Percentiles rank a stretch among this genome's conserved stretches.
phyloP scores from a whole-genome alignment of 352 stramenopile genomes.

The Phytophthora macrochlamydospora region DNA sequence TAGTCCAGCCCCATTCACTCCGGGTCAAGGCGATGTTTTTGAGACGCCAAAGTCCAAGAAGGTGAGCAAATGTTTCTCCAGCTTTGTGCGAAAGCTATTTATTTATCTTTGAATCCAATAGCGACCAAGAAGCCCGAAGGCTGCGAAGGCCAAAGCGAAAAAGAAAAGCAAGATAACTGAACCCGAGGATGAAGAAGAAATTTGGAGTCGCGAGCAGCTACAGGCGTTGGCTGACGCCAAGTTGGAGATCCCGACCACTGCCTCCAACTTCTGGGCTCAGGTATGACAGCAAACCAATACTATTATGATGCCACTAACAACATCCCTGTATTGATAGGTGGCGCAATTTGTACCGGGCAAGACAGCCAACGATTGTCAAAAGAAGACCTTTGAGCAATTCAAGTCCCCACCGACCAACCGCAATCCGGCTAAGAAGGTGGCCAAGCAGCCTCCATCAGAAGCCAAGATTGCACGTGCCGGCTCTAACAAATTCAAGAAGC shows the following conservation, averaged over 20 bases:
- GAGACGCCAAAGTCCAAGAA: constrained; percentile 25
- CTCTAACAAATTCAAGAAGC: constrained; percentile 84
- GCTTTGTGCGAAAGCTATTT: too few species aligned
- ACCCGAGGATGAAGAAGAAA: constrained; percentile 32
- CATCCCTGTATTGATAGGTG: constrained; percentile 16
- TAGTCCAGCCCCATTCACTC: background rate
- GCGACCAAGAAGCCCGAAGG: constrained; percentile 1
- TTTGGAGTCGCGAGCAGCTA: constrained; percentile 59
- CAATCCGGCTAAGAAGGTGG: constrained; percentile 32
- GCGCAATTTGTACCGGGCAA: constrained; percentile 63
- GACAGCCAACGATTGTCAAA: constrained; percentile 59
- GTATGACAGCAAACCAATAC: constrained; percentile 15
- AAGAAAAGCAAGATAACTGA: constrained; percentile 22
- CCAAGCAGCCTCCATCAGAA: constrained; percentile 24
- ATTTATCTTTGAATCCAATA: background rate
- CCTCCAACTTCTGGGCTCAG: constrained; percentile 68
- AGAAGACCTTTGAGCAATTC: constrained; percentile 65
- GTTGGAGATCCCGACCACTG: constrained; percentile 63
- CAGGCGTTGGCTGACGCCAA: constrained; percentile 62
- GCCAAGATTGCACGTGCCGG: constrained; percentile 68
- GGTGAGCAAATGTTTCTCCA: constrained; percentile 2
- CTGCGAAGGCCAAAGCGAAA: background rate
- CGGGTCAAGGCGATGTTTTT: constrained; percentile 10
- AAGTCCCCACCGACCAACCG: constrained; percentile 44
- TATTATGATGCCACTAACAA: too few species aligned